Evolutionary conservation across 1,284 basidiomycete species (phyloP).

Genomic region (Austroboletus novae-zelandiae): DNA sequence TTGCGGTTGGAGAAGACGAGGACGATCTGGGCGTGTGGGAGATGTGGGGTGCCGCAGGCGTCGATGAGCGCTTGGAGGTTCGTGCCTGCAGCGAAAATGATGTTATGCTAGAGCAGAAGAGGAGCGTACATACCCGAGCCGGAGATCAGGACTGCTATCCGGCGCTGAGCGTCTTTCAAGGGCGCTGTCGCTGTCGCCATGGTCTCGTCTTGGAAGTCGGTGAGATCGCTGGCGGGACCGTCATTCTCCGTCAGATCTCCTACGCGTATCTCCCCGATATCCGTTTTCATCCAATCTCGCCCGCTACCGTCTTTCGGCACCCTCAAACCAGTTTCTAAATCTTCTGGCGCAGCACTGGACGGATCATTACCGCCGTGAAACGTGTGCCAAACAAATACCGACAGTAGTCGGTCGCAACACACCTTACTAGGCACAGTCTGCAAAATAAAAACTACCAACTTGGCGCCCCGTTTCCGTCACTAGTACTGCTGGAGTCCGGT

Average conservation of each 20-base stretch:
- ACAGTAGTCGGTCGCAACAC: not conserved
- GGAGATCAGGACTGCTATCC: slow-evolving; percentile 70
- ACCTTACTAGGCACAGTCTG: not conserved
- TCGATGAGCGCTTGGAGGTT: slow-evolving; percentile 97
- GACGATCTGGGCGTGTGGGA: slow-evolving; percentile 66
- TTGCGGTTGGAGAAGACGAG: slow-evolving; percentile 93
- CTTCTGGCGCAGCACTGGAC: not conserved
- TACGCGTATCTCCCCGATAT: slow-evolving; percentile 1
- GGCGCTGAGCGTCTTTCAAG: slow-evolving; percentile 20
- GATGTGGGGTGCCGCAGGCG: slow-evolving; percentile 68
- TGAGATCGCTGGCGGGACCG: slow-evolving; percentile 5
- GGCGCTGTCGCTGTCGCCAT: slow-evolving; percentile 8
- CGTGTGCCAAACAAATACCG: not conserved
- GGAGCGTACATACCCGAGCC: slow-evolving; percentile 69
- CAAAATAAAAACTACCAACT: too few species aligned
- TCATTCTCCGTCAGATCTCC: slow-evolving; percentile 3
- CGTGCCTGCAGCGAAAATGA: slow-evolving; percentile 56
- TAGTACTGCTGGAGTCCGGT: too few species aligned
- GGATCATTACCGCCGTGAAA: not conserved
- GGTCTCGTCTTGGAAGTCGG: not conserved
- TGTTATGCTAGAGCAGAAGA: too few species aligned
- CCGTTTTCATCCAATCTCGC: too few species aligned
- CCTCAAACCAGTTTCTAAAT: not conserved
- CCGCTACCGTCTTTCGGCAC: not conserved
- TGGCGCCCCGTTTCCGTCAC: too few species aligned